Evolutionary conservation across 352 stramenopile genomes (phyloP).

Genomic region (Stephanocyclus meneghinianus): DNA sequence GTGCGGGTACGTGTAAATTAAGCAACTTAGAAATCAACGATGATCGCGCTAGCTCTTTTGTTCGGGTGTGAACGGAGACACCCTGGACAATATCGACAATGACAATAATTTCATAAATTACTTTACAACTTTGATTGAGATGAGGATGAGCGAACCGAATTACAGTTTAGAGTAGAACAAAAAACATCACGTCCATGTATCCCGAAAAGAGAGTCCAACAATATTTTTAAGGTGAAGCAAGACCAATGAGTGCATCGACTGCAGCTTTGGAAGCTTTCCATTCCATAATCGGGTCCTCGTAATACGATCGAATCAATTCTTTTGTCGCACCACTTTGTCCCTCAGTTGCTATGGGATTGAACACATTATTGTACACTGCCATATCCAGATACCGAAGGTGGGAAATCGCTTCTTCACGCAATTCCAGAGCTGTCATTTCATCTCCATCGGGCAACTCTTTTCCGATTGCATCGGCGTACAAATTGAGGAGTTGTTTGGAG

Average conservation of each 20-base stretch:
- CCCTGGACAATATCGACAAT: too few species aligned
- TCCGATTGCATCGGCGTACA: conserved; percentile 65
- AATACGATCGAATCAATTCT: conserved; percentile 75
- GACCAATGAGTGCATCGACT: conserved; percentile 59
- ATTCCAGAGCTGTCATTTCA: conserved; percentile 77
- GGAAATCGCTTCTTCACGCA: conserved; percentile 61
- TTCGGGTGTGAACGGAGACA: too few species aligned
- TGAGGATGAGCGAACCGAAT: too few species aligned
- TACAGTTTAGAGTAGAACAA: not conserved
- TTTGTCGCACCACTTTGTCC: conserved; percentile 70
- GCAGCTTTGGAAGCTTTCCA: conserved; percentile 59
- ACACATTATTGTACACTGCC: conserved; percentile 82
- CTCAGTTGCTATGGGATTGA: conserved; percentile 78
- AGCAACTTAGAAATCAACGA: too few species aligned
- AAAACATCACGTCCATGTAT: not conserved
- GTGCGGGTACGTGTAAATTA: too few species aligned
- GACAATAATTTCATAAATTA: too few species aligned
- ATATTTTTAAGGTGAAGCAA: conserved; percentile 26
- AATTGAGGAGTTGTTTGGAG: conserved; percentile 56
- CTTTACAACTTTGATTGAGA: too few species aligned
- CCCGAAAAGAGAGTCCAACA: not conserved
- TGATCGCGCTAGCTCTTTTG: too few species aligned
- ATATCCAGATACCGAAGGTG: conserved; percentile 81
- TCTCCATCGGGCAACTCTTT: conserved; percentile 36
- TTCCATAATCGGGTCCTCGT: conserved; percentile 80